Base-by-base conservation (phyloP, 2,329 filamentous ascomycete species). In the Calonectria pauciramosa region DNA sequence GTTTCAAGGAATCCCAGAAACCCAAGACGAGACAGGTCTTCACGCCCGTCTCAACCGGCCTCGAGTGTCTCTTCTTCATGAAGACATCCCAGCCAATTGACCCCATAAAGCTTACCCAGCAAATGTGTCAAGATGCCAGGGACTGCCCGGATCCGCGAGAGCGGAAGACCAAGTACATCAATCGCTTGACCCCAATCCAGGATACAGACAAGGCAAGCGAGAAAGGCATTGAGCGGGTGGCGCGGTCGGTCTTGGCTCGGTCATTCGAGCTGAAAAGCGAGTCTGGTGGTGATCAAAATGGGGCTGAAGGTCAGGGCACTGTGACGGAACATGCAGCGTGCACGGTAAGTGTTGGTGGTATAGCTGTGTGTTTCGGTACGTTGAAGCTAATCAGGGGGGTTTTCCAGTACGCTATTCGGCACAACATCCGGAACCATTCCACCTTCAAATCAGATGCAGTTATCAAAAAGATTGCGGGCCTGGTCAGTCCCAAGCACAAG, bases 321-420 rank as follows among this genome's bases (percentile, higher is more conserved):
- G 72, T 69, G 59, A 76, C 75, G 44, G 69, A 69, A 18, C 69
- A 78, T 64, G 76, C 80, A 11, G 80, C 81, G 38, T 84, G 82
- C 73, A 87, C 89, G 76, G 89, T 91, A 83, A 82, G 88, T 84
- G 63, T 63, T 75, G 32, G 59, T 70, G 47, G n/a, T 70, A 67
- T 34, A 36, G 36, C 16, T 32, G 68, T 41, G 73, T 71, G 64
- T 52, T 54, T 68, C 69, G 49, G 36, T 18, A 34, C 56, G 16
- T 28, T 28, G 38, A 72, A 59, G 65, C 77, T 81, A 69, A 80
- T 74, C 26, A 71, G 72, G 47, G 59, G 18, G 23, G 32, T 34
- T 36, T 34, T 64, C 14, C 75, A 96, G 94, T 97, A 95, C 85
- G 95, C 94, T n/a, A 96, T 97, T 78, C 92, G 95, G 56, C 91